phyloP scores from a whole-genome alignment of 2,329 filamentous ascomycete genomes.

The Didymosphaeria variabile region DNA sequence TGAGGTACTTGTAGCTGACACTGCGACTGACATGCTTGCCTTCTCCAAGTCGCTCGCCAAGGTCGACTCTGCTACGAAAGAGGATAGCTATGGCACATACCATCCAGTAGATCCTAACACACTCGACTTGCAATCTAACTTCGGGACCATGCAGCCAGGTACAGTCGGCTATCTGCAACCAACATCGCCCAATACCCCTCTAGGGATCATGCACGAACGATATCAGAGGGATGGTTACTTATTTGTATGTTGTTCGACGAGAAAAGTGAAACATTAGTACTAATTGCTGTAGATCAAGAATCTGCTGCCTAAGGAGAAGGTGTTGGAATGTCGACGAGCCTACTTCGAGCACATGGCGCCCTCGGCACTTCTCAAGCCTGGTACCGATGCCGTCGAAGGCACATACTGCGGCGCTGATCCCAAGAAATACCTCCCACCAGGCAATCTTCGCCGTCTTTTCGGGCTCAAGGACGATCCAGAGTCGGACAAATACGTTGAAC shows the following conservation, averaged over 20 bases:
- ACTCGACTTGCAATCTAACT: slow-evolving; percentile 16
- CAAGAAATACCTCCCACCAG: slow-evolving; percentile 6
- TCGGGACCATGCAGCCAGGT: slow-evolving; percentile 15
- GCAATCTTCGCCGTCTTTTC: slow-evolving; percentile 6
- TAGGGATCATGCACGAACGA: slow-evolving; percentile 8
- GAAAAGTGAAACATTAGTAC: neutral
- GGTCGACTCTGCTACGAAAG: slow-evolving; percentile 1
- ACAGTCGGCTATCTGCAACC: slow-evolving; percentile 15
- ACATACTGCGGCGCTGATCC: slow-evolving; percentile 1
- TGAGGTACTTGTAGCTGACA: neutral
- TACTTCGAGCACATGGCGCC: slow-evolving; percentile 20
- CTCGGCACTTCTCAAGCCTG: slow-evolving; percentile 13
- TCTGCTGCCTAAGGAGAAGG: slow-evolving; percentile 15
- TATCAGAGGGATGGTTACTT: slow-evolving; percentile 4
- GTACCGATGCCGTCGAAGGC: neutral
- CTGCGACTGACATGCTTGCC: neutral
- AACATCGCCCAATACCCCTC: slow-evolving; percentile 1
- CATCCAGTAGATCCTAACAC: slow-evolving; percentile 15
- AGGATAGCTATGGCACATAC: slow-evolving; percentile 15
- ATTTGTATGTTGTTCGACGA: slow-evolving; percentile 3
- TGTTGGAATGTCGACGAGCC: slow-evolving; percentile 16
- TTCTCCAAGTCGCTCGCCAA: neutral
- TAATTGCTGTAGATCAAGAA: slow-evolving; percentile 6
- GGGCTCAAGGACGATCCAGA: slow-evolving; percentile 5
- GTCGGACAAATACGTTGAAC: slow-evolving; percentile 13